A percentile compares a stretch with the other conserved stretches of the same genome.
Evolutionary conservation across 345 rosid genomes (phyloP).

Genomic region (Lagerstroemia speciosa): DNA sequence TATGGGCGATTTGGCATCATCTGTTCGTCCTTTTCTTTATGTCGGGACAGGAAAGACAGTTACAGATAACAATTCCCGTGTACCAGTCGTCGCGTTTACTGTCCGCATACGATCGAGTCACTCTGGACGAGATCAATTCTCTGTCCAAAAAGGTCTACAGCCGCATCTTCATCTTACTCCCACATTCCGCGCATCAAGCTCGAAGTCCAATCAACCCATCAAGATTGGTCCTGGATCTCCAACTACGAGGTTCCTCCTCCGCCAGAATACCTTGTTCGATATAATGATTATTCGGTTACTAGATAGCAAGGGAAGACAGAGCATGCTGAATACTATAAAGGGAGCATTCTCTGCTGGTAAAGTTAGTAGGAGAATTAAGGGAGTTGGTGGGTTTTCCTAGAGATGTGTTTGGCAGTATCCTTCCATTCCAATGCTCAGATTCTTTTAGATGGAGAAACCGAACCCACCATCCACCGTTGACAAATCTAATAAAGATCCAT

Average conservation of each 20-base stretch:
- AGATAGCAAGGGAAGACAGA: not conserved
- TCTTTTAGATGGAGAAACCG: not conserved
- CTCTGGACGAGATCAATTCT: not conserved
- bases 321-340: no score
- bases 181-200: no score
- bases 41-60: not conserved
- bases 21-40: not conserved
- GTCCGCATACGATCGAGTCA: not conserved
- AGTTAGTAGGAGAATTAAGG: not conserved
- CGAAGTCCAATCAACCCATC: no score
- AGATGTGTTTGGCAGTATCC: not conserved
- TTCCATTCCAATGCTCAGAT: not conserved
- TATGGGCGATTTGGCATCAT: conserved; percentile 1
- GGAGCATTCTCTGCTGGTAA: no score
- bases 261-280: no score
- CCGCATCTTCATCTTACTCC: not conserved
- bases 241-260: no score
- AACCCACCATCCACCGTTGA: not conserved
- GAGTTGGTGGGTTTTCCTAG: not conserved
- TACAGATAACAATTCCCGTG: not conserved
- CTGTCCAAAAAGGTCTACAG: not conserved
- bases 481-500: not conserved
- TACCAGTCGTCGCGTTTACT: not conserved
- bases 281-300: no score
- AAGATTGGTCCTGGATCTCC: no score